Base-by-base conservation (phyloP, 2,329 filamentous ascomycete species). In the Fonsecaea nubica region DNA sequence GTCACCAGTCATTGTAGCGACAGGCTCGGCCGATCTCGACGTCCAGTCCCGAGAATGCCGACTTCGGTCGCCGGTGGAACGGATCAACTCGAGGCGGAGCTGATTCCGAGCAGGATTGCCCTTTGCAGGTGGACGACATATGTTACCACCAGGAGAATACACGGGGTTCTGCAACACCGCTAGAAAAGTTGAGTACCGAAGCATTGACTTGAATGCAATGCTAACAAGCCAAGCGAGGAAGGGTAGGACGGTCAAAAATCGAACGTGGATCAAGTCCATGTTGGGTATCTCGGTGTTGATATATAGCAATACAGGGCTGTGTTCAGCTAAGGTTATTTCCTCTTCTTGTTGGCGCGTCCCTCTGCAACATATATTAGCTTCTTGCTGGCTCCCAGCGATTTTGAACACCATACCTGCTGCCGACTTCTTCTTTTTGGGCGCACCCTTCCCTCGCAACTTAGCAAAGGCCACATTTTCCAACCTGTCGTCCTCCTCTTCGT, bases 351-450 rank as follows among this genome's bases (percentile, higher is more conserved):
- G 33, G 36, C 21, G 6, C 62, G 65, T 42, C 56, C 65, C 36
- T 69, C 68, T 70, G 67, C 58, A 58, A 30, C 33, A 35, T 9
- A 21, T 35, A 54, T 69, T 38, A 69, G 67, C 58, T 45, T 54
- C 30, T 21, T 32, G 45, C 3, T 21, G 10, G 21, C 10, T 32
- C 15, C 45, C 7, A 30, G n/a, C 10, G 32, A 30, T 13, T n/a
- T 18, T 25, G 5, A 12, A 35, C 13, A 21, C 65, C 73, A 72
- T 76, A 81, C 80, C 79, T 71, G 77, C 79, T 35, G 77, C 77
- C 25, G 84, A 88, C 76, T 84, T 89, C 85, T 95, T 96, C 87
- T 96, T 97, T 86, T 96, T 90, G 7, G 94, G 93, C 53, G 90
- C 87, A 63, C 90, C 90, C 84, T 98, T 97, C 72, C 93, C 93